Conservation (phyloP, 2,329 filamentous ascomycete species). For the Septoria petroselini region DNA sequence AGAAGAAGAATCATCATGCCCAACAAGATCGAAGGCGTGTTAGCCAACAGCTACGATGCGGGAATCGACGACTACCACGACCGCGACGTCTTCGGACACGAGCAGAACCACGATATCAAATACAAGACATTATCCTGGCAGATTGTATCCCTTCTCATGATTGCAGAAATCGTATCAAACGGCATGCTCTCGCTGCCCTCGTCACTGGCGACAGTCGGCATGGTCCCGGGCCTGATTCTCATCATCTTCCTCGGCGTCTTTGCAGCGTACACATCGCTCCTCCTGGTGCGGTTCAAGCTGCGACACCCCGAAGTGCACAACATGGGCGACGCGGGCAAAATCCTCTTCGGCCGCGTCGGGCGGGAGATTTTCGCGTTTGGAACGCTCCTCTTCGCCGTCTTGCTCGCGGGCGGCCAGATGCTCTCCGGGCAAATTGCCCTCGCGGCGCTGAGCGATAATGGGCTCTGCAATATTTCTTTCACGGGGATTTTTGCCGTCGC, state of each 20-base stretch:
- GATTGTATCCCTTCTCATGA: slow-evolving; percentile 19
- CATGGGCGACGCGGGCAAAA: slow-evolving; percentile 39
- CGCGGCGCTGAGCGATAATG: slow-evolving; percentile 45
- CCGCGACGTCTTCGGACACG: slow-evolving; percentile 15
- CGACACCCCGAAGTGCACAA: slow-evolving; percentile 38
- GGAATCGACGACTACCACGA: slow-evolving; percentile 11
- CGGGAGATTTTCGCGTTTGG: slow-evolving; percentile 38
- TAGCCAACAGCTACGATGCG: slow-evolving; percentile 6
- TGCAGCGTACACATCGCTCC: slow-evolving; percentile 50
- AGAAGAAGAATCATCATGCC: too few species aligned
- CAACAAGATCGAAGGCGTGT: background rate
- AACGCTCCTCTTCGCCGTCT: slow-evolving; percentile 53
- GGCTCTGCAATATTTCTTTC: slow-evolving; percentile 51
- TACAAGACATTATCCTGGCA: slow-evolving; percentile 20
- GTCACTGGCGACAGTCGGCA: slow-evolving; percentile 52
- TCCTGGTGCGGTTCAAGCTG: slow-evolving; percentile 48
- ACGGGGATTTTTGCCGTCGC: slow-evolving; percentile 48
- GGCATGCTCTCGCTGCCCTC: slow-evolving; percentile 55
- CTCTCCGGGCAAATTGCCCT: slow-evolving; percentile 53
- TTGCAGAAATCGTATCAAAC: slow-evolving; percentile 23
- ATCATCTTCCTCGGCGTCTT: slow-evolving; percentile 52
- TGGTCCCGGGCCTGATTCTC: slow-evolving; percentile 51
- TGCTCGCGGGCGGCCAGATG: slow-evolving; percentile 51
- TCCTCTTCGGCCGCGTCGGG: slow-evolving; percentile 35
- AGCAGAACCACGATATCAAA: slow-evolving; percentile 13